Percentiles rank a stretch among this genome's conserved stretches.
Conservation (phyloP, 2,329 filamentous ascomycete genomes). For the Penicillium sclerotiorum region DNA sequence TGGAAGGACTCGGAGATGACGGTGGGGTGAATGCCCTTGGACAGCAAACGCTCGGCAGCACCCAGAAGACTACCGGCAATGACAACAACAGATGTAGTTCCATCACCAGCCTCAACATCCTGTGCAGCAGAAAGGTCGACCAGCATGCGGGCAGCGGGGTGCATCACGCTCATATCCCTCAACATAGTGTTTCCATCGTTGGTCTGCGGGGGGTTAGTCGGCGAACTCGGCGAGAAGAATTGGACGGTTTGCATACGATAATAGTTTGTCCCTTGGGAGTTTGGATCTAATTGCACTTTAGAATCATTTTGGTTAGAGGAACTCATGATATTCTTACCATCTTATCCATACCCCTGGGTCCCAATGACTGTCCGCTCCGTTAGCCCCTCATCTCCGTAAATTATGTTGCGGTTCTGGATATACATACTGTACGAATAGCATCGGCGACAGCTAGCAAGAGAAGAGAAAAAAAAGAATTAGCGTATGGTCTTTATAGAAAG, state of each 20-base stretch:
- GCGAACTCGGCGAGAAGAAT: slow-evolving; percentile 11
- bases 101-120: slow-evolving; percentile 97
- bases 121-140: slow-evolving; percentile 96
- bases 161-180: slow-evolving; percentile 98
- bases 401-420: neutral
- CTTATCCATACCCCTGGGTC: slow-evolving; percentile 97
- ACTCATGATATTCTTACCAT: slow-evolving; percentile 59
- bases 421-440: slow-evolving; percentile 80
- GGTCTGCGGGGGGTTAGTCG: slow-evolving; percentile 57
- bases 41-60: slow-evolving; percentile 85
- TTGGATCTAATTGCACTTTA: slow-evolving; percentile 66
- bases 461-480: slow-evolving; percentile 32
- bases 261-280: slow-evolving; percentile 95
- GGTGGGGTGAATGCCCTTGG: slow-evolving; percentile 93
- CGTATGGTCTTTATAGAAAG: slow-evolving; percentile 2
- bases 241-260: slow-evolving; percentile 59
- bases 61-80: slow-evolving; percentile 94
- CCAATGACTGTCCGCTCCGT: slow-evolving; percentile 66
- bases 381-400: slow-evolving; percentile 41
- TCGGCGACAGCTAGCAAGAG: slow-evolving; percentile 77
- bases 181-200: slow-evolving; percentile 99
- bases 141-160: slow-evolving; percentile 99
- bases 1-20: slow-evolving; percentile 98
- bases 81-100: slow-evolving; percentile 96
- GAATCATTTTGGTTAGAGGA: slow-evolving; percentile 6